These are phyloP conservation scores for Taiozyma sp. DNA, from an alignment of 1,139 yeast species.

Conservation along the genomic window DNA sequence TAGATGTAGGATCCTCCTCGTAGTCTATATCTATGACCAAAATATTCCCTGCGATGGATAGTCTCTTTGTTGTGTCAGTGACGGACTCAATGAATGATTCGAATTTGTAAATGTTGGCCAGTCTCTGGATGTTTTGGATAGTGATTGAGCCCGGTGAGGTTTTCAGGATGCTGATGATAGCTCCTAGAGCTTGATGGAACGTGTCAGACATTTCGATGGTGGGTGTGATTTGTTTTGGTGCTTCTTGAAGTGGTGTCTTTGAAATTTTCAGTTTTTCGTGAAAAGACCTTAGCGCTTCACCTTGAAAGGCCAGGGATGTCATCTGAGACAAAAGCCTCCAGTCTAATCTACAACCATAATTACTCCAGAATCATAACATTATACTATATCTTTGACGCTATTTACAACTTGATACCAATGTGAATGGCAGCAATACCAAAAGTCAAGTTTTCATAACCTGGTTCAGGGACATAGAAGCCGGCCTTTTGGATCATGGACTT, in stretches of 20 bases:
- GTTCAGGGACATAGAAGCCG: constrained; percentile 85
- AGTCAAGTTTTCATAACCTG: constrained; percentile 92
- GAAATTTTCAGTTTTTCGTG: neutral
- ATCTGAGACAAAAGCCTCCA: too few relatives aligned
- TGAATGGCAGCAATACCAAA: constrained; percentile 97
- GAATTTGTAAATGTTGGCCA: constrained; percentile 21
- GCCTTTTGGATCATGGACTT: constrained; percentile 91
- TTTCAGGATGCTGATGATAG: constrained; percentile 17
- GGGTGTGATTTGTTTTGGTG: neutral
- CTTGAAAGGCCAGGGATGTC: too few relatives aligned
- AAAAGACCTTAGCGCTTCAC: too few relatives aligned
- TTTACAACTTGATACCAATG: constrained; percentile 77
- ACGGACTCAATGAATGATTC: constrained; percentile 21
- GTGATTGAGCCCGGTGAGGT: constrained; percentile 18
- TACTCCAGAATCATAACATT: neutral
- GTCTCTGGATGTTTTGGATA: constrained; percentile 21
- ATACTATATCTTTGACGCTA: neutral
- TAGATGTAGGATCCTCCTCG: constrained; percentile 4
- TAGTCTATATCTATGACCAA: constrained; percentile 23
- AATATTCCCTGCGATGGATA: constrained; percentile 24
- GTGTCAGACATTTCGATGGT: constrained; percentile 13
- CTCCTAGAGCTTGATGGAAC: constrained; percentile 16
- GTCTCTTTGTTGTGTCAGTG: constrained; percentile 9
- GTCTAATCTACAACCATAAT: too few relatives aligned
- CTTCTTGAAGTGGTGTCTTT: neutral